Evolutionary conservation across 2,329 filamentous ascomycete species (phyloP), one percentile per base, ranked within the genome.

Genomic region (Xylaria sp.): DNA sequence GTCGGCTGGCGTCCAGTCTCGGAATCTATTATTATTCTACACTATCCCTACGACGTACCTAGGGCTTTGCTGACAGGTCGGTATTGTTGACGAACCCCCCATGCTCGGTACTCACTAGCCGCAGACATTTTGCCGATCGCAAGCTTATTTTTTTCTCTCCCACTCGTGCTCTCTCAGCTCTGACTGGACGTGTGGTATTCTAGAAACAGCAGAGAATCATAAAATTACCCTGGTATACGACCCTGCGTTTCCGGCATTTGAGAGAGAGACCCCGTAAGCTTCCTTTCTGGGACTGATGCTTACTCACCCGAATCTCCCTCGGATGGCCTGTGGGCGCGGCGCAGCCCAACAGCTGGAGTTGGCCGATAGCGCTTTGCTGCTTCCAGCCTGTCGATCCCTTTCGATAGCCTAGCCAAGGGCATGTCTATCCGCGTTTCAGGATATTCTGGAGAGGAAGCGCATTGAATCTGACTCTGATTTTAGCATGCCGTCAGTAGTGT

Each of bases 391-490:
- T 54, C 54, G 66, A 65, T 67, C 65, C 44, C 50, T 49, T n/a
- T 58, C 54, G 38, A 45, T 51, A 55, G 59, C 49, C 54, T 54
- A 29, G 65, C 55, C 29, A 44, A 54, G 62, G n/a, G 54, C 51
- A 27, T 39, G 55, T 33, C 39, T 44, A 54, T 62, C 66, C 62
- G 61, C 57, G 66, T 68, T 68, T 66, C 67, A 69, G 64, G 63
- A 53, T 64, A 36, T 67, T 69, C 63, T 69, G 55, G 67, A 69
- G 22, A 66, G 66, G 66, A 68, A 65, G 57, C 33, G 62, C 61
- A 67, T 67, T 65, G 51, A 61, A 36, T 49, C 53, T 65, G 45
- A 65, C 62, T 39, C 36, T 50, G 57, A 45, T 44, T 62, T 64
- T 67, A 60, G 65, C 45, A 56, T 22, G 45, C 49, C 20, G 20